A percentile compares a stretch with the other conserved stretches of the same genome.
Conservation (phyloP, 2,329 filamentous ascomycete species). For the Zymoseptoria crescenta region DNA sequence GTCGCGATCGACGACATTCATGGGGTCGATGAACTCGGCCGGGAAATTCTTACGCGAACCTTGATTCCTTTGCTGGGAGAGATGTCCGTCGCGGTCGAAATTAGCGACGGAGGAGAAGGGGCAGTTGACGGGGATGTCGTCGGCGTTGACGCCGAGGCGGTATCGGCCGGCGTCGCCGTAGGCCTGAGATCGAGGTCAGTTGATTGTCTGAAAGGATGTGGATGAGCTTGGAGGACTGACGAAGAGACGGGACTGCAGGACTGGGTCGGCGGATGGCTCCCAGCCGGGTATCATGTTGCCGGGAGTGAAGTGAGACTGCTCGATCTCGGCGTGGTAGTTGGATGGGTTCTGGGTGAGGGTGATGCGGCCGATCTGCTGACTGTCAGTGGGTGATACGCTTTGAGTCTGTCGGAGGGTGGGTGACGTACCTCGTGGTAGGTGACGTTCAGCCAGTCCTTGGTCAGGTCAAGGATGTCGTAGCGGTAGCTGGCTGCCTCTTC, state of each 20-base stretch:
- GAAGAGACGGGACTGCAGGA: slow-evolving; percentile 45
- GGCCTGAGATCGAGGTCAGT: slow-evolving; percentile 10
- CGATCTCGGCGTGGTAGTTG: slow-evolving; percentile 45
- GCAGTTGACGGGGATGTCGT: slow-evolving; percentile 44
- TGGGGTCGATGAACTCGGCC: slow-evolving; percentile 20
- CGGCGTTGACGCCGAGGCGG: slow-evolving; percentile 45
- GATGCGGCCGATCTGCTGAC: slow-evolving; percentile 44
- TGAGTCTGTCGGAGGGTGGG: slow-evolving; percentile 9
- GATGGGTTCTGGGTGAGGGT: slow-evolving; percentile 49
- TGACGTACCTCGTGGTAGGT: slow-evolving; percentile 33
- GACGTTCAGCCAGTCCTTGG: slow-evolving; percentile 45
- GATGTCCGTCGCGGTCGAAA: slow-evolving; percentile 27
- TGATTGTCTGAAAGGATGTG: background rate
- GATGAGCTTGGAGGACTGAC: slow-evolving; percentile 9
- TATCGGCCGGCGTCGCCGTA: slow-evolving; percentile 43
- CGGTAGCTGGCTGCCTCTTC: slow-evolving; percentile 43
- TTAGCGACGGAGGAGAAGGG: slow-evolving; percentile 32
- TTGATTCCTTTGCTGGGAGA: slow-evolving; percentile 17
- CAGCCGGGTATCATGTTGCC: slow-evolving; percentile 46
- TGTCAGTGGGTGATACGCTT: slow-evolving; percentile 6
- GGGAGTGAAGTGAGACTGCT: slow-evolving; percentile 46
- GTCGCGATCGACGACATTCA: slow-evolving; percentile 20
- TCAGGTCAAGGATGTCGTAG: slow-evolving; percentile 48
- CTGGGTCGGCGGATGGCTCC: slow-evolving; percentile 41
- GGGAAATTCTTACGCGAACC: slow-evolving; percentile 23